Percentiles rank a stretch among this genome's conserved stretches.
These are phyloP conservation scores for Takashimella koratensis DNA, from an alignment of 1,284 basidiomycete species.

Conservation along the genomic window DNA sequence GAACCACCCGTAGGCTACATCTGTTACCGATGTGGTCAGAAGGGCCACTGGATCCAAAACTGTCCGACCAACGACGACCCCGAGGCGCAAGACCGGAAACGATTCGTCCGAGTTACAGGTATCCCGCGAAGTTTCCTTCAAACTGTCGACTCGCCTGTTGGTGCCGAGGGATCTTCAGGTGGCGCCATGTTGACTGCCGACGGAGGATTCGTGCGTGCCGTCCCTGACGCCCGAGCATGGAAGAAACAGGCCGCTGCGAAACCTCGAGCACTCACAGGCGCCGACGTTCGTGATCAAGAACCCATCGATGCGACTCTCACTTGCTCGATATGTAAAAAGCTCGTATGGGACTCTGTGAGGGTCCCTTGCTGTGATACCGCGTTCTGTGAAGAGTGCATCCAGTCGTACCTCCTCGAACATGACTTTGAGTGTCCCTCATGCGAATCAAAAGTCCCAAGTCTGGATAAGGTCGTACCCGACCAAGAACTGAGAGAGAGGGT, in stretches of 20 bases:
- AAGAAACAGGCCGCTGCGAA: conserved; percentile 76
- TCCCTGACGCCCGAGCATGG: conserved; percentile 89
- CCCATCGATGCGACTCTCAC: conserved; percentile 71
- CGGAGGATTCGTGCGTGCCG: conserved; percentile 90
- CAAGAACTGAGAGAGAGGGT: conserved; percentile 72
- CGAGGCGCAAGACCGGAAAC: conserved; percentile 87
- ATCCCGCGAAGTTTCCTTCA: conserved; percentile 97
- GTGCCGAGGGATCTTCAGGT: conserved; percentile 62
- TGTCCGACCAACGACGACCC: conserved; percentile 97
- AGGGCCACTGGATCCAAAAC: conserved; percentile 99
- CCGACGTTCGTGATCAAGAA: conserved; percentile 75
- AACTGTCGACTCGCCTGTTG: conserved; percentile 82
- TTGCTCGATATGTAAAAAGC: conserved; percentile 83
- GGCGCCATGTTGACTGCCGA: conserved; percentile 97
- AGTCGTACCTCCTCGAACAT: conserved; percentile 82
- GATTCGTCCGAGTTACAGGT: conserved; percentile 96
- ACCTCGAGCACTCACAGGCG: conserved; percentile 70
- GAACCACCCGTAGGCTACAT: conserved; percentile 82
- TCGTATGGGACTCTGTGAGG: conserved; percentile 83
- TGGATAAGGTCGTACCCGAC: conserved; percentile 78
- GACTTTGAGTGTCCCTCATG: conserved; percentile 90
- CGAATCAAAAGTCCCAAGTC: conserved; percentile 72
- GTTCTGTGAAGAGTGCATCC: conserved; percentile 96
- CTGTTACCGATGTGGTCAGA: conserved; percentile 98
- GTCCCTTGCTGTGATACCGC: conserved; percentile 82